Conservation (phyloP, 2,329 filamentous ascomycete genomes). For the Pestalotiopsis fici region DNA sequence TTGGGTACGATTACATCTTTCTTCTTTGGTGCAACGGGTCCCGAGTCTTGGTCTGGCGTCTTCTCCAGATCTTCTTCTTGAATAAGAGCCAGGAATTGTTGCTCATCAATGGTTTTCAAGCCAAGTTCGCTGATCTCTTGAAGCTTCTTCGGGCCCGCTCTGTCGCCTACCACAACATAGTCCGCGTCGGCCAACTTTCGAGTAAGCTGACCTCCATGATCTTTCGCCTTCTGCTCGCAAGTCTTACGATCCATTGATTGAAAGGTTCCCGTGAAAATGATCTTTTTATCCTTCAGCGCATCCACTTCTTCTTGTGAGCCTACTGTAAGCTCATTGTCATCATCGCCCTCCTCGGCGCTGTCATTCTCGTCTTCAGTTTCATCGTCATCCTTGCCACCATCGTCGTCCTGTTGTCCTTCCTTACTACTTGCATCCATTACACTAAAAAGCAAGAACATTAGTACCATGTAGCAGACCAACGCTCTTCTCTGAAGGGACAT, state of each 20-base stretch:
- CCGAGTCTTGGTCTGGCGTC: not conserved
- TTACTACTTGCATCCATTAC: not conserved
- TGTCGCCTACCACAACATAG: not conserved
- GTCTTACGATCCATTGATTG: not conserved
- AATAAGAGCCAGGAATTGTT: not conserved
- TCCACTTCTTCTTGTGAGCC: not conserved
- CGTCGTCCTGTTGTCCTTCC: not conserved
- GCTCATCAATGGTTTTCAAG: not conserved
- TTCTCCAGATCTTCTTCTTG: not conserved
- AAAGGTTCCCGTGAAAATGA: not conserved
- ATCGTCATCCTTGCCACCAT: not conserved
- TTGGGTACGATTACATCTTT: too few relatives aligned
- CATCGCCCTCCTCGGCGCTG: not conserved
- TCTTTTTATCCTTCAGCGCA: not conserved
- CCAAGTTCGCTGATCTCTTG: not conserved
- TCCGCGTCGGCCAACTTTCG: not conserved
- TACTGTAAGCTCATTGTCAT: not conserved
- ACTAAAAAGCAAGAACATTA: too few relatives aligned
- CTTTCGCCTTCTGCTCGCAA: not conserved
- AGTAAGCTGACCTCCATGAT: too few relatives aligned
- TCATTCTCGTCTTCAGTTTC: not conserved
- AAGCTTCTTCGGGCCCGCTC: not conserved
- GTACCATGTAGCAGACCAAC: too few relatives aligned
- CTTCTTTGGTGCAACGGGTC: too few relatives aligned
- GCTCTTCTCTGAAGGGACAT: not conserved